Percentiles rank a stretch among this genome's conserved stretches.
phyloP scores from a whole-genome alignment of 805 yeast genomes.

The Barnettozyma populi region DNA sequence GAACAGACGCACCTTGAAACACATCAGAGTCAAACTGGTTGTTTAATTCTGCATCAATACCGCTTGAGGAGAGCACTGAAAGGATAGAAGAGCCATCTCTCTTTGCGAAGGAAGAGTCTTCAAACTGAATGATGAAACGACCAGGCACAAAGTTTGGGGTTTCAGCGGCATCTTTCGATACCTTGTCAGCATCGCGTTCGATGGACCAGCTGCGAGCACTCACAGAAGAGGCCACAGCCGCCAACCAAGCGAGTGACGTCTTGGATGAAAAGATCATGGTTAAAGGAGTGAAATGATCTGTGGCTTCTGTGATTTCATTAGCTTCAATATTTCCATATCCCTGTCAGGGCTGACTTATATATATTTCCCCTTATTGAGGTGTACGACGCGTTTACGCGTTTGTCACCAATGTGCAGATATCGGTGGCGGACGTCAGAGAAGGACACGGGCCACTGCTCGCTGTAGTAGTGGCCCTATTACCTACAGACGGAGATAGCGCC shows the following conservation, averaged over 20 bases:
- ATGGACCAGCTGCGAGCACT: neutral
- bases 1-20: conserved; percentile 14
- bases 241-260: neutral
- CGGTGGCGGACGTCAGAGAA: neutral
- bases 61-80: conserved; percentile 2
- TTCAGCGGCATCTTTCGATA: neutral
- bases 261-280: neutral
- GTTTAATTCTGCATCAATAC: conserved; percentile 9
- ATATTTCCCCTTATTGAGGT: neutral
- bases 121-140: conserved; percentile 13
- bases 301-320: neutral
- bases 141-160: conserved; percentile 8
- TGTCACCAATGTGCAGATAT: neutral
- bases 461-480: neutral
- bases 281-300: neutral
- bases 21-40: conserved; percentile 10
- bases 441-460: neutral
- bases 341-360: neutral
- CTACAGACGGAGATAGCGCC: too few relatives aligned
- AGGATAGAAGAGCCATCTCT: conserved; percentile 7
- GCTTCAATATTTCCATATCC: neutral
- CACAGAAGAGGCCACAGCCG: neutral
- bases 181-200: neutral
- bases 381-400: neutral
- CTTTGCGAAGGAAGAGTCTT: conserved; percentile 5